phyloP scores from a whole-genome alignment of 2,329 filamentous ascomycete species.

The Scleromitrula shiraiana region DNA sequence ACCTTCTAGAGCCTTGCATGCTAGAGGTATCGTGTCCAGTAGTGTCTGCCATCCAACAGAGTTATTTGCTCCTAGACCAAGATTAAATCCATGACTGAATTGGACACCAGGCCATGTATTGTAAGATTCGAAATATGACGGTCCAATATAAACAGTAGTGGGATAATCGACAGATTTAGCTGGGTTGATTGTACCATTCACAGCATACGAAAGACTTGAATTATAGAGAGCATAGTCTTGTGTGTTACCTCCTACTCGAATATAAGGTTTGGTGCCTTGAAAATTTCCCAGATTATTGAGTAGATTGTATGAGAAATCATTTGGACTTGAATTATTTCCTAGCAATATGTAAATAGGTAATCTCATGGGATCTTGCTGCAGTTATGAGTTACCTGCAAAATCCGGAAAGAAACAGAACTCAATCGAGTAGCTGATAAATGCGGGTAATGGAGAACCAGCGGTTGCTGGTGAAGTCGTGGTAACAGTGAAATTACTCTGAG shows the following conservation, averaged over 20 bases:
- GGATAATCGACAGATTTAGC: slow-evolving; percentile 49
- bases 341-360: neutral
- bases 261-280: slow-evolving; percentile 48
- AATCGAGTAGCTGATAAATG: slow-evolving; percentile 45
- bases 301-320: slow-evolving; percentile 52
- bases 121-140: slow-evolving; percentile 56
- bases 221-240: slow-evolving; percentile 58
- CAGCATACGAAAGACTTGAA: slow-evolving; percentile 39
- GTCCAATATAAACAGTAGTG: slow-evolving; percentile 51
- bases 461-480: slow-evolving; percentile 11
- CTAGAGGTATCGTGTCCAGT: slow-evolving; percentile 45
- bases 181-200: slow-evolving; percentile 45
- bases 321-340: slow-evolving; percentile 47
- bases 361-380: too few species aligned
- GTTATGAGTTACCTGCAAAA: slow-evolving; percentile 23
- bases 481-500: slow-evolving; percentile 5
- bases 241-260: slow-evolving; percentile 59
- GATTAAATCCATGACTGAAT: slow-evolving; percentile 56
- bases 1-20: slow-evolving; percentile 45
- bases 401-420: slow-evolving; percentile 46
- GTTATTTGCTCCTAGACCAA: slow-evolving; percentile 42
- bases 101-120: slow-evolving; percentile 45
- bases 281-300: slow-evolving; percentile 48
- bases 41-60: slow-evolving; percentile 44
- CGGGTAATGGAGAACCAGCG: slow-evolving; percentile 26